Percentiles rank a stretch among this genome's conserved stretches.
phyloP scores from a whole-genome alignment of 306 rosid genomes.

The Vigna nakashimae region DNA sequence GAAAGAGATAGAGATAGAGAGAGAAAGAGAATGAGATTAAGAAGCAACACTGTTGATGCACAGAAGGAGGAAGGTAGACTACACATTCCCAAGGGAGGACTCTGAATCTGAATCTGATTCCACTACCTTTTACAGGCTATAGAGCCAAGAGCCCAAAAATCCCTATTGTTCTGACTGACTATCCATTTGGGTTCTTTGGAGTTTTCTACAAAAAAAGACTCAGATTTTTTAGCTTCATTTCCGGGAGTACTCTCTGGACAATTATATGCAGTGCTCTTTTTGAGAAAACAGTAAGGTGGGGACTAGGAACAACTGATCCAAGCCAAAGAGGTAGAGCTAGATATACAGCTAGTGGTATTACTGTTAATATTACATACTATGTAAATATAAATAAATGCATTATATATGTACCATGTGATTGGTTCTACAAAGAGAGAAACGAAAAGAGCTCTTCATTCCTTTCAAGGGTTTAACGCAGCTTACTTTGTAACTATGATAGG shows the following conservation, averaged over 20 bases:
- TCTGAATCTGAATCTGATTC: conserved; percentile 48
- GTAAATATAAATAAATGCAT: neutral
- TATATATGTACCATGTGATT: neutral
- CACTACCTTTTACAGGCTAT: conserved; percentile 40
- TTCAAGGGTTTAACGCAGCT: neutral
- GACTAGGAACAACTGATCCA: conserved; percentile 33
- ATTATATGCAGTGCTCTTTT: conserved; percentile 50
- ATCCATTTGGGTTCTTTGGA: conserved; percentile 28
- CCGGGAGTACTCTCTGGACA: conserved; percentile 57
- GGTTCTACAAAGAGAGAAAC: neutral
- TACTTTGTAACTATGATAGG: conserved; percentile 50
- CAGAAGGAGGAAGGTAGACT: conserved; percentile 38
- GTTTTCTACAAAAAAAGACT: conserved; percentile 38
- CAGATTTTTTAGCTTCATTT: conserved; percentile 44
- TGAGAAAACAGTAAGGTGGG: conserved; percentile 43
- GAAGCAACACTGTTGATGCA: conserved; percentile 39
- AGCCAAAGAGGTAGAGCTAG: conserved; percentile 32
- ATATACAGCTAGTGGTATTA: neutral
- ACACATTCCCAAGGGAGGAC: conserved; percentile 56
- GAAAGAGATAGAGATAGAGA: neutral
- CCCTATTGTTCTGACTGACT: conserved; percentile 51
- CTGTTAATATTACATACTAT: neutral
- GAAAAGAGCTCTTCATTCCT: conserved; percentile 10
- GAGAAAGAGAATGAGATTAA: neutral
- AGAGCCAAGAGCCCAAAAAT: conserved; percentile 49